A percentile compares a stretch with the other conserved stretches of the same genome.
Conservation (phyloP, 106 monocot species). For the Apostasia ramifera region DNA sequence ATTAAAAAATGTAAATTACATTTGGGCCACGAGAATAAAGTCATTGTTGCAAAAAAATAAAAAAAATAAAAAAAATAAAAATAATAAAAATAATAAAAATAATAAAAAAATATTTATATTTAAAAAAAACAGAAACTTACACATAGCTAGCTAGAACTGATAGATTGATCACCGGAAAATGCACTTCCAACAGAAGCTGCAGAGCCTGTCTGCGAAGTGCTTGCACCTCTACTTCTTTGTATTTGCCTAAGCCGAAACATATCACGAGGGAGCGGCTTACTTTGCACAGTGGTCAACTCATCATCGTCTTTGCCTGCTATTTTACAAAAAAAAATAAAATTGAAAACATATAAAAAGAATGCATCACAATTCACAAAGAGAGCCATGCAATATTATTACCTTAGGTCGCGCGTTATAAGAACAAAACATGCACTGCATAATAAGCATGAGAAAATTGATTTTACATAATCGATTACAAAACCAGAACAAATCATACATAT, state of each 20-base stretch:
- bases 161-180: slow-evolving; percentile 85
- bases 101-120: too few relatives aligned
- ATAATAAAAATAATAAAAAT: too few relatives aligned
- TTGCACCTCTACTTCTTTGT: slow-evolving; percentile 48
- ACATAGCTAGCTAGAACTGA: slow-evolving; percentile 46
- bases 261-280: slow-evolving; percentile 64
- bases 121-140: too few relatives aligned
- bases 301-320: slow-evolving; percentile 82
- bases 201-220: slow-evolving; percentile 70
- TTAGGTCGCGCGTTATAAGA: too few relatives aligned
- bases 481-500: too few relatives aligned
- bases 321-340: neutral
- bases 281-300: slow-evolving; percentile 61
- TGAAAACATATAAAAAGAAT: neutral
- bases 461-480: too few relatives aligned
- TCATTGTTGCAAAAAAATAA: too few relatives aligned
- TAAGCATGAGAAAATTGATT: too few relatives aligned
- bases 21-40: too few relatives aligned
- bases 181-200: slow-evolving; percentile 76
- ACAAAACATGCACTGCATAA: too few relatives aligned
- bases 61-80: too few relatives aligned
- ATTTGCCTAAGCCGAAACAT: slow-evolving; percentile 82
- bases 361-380: neutral
- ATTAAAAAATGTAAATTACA: too few relatives aligned
- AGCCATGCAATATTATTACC: neutral